These are phyloP conservation scores for Cryphonectria carpinicola DNA, from an alignment of 2,329 filamentous ascomycete species.

Conservation along the genomic window DNA sequence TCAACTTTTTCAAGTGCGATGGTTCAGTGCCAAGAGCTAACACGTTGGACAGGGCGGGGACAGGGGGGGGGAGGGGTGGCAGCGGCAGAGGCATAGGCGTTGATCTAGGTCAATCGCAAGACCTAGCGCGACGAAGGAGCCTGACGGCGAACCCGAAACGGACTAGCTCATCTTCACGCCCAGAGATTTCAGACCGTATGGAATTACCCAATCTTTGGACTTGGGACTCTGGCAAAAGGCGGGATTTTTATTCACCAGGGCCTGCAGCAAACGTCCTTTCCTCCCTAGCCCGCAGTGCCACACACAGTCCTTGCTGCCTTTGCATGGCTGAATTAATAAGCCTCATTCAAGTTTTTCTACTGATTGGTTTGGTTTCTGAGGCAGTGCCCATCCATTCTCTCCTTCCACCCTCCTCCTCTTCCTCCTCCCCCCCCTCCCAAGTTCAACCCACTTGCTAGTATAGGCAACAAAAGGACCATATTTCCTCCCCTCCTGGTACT, in stretches of 20 bases:
- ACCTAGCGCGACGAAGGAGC: constrained; percentile 4
- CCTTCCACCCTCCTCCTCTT: neutral
- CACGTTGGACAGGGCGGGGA: neutral
- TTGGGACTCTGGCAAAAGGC: neutral
- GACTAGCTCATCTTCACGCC: neutral
- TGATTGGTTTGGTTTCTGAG: neutral
- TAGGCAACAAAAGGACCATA: constrained; percentile 6
- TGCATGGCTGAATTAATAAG: neutral
- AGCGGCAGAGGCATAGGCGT: neutral
- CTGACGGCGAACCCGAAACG: constrained; percentile 3
- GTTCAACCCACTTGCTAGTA: neutral
- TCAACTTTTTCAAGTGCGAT: neutral
- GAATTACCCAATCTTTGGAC: neutral
- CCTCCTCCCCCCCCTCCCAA: no score
- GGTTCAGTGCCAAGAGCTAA: neutral
- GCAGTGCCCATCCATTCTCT: neutral
- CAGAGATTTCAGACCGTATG: constrained; percentile 6
- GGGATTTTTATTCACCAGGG: neutral
- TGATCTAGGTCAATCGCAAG: neutral
- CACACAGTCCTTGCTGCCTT: neutral
- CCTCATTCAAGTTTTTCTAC: neutral
- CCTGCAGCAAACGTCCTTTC: neutral
- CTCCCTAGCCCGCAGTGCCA: neutral
- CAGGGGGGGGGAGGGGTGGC: neutral
- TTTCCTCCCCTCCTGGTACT: neutral